Conservation (phyloP, 371 early-diverging fungal genomes). For the Phascolomyces articulosus region DNA sequence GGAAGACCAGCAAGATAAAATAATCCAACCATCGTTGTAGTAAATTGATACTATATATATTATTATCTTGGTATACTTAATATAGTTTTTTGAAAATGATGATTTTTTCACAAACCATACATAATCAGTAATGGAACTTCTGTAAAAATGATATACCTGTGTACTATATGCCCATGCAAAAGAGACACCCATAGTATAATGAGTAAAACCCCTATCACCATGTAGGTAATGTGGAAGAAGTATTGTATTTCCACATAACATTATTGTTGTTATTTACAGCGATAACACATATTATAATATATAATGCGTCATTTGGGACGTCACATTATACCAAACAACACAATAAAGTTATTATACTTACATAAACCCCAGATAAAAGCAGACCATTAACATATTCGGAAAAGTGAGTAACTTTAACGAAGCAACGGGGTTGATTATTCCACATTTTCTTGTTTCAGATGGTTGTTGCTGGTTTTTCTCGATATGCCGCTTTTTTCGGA, state of each 20-base stretch:
- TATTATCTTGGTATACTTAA: no score
- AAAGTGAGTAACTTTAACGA: not conserved
- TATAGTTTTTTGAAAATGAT: no score
- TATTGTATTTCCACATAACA: no score
- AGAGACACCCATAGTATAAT: conserved; percentile 27
- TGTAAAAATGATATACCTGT: no score
- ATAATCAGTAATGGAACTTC: no score
- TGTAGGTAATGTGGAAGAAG: no score
- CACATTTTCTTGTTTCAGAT: not conserved
- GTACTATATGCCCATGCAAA: conserved; percentile 35
- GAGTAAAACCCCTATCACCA: conserved; percentile 32
- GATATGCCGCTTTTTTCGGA: conserved; percentile 22
- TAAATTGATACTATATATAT: conserved; percentile 34
- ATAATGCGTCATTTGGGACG: no score
- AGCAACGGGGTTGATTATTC: not conserved
- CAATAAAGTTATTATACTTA: no score
- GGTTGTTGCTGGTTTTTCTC: conserved; percentile 1
- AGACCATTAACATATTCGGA: not conserved
- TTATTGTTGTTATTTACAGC: no score
- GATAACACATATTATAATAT: no score
- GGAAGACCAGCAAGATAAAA: conserved; percentile 34
- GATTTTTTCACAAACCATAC: no score
- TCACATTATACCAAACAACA: no score
- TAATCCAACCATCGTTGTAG: conserved; percentile 32
- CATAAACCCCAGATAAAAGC: conserved; percentile 1